Evolutionary conservation across 2,329 filamentous ascomycete genomes (phyloP).

Genomic region (Aspergillus ochraceus): DNA sequence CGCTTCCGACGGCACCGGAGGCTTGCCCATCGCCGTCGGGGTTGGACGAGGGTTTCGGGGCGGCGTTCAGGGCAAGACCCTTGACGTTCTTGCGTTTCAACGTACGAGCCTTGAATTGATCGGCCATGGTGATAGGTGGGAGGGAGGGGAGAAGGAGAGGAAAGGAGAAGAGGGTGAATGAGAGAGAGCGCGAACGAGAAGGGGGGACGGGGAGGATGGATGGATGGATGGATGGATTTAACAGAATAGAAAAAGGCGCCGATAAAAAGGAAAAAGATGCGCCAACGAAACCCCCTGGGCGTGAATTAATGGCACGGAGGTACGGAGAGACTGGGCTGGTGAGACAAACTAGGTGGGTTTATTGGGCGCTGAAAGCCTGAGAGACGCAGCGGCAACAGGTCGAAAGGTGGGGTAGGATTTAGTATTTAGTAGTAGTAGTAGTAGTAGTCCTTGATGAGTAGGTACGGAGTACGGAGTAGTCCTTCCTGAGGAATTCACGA

Average conservation of each 20-base stretch:
- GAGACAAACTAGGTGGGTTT: neutral
- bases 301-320: neutral
- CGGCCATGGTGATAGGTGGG: conserved; percentile 50
- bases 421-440: too few relatives aligned
- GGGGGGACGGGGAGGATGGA: neutral
- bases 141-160: conserved; percentile 15
- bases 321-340: neutral
- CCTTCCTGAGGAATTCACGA: too few relatives aligned
- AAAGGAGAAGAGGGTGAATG: conserved; percentile 1
- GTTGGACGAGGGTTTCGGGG: conserved; percentile 66
- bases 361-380: conserved; percentile 5
- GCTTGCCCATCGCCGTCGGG: conserved; percentile 69
- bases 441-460: too few relatives aligned
- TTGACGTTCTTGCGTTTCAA: conserved; percentile 99
- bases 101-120: conserved; percentile 67
- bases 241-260: neutral
- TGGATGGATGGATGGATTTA: neutral
- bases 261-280: neutral
- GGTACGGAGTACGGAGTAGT: too few relatives aligned
- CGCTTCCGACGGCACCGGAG: conserved; percentile 59
- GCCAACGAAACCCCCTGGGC: neutral
- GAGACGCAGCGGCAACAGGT: neutral
- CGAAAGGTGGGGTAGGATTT: neutral
- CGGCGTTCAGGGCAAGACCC: conserved; percentile 82
- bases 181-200: neutral